Evolutionary conservation across 768 basidiomycete species (phyloP), one percentile per base, ranked within the genome.

Genomic region (Phanerochaete carnosa): DNA sequence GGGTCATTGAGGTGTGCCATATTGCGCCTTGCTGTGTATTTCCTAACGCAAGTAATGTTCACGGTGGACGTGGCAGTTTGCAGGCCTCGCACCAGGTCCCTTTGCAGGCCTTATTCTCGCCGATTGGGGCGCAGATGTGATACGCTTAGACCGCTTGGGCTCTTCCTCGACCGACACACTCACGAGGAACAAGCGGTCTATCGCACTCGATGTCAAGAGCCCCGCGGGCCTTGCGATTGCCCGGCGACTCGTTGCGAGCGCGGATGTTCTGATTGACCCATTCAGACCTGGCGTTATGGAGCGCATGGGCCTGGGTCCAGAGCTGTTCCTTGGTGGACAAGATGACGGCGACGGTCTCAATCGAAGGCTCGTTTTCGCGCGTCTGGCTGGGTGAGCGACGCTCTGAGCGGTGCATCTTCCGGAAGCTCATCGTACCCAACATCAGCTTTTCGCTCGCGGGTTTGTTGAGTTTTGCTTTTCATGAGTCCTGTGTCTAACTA

Each of bases 231-330:
- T 81, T 45, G 79, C 79, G 22, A 69, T 85, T 22, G 68, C 88
- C 58, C 79, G 79, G 69, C 81, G 76, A 47, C 76, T 94, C 60
- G 81, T 93, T 25, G 70, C 76, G 29, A 72, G 78, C 35, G 88
- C 90, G n/a, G 92, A 94, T 71, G 80, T 94, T 16, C 75, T 94
- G 47, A 90, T 94, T 66, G 92, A 94, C 69, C 86, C 92, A 1
- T 94, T 89, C 71, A 78, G 92, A 50, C 90, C 92, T 53, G 92
- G 92, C 1, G 90, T 93, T 1, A 78, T 94, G 74, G 92, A 94
- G 68, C 80, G 82, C 61, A 75, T 92, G 30, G 88, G 88, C 1
- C 75, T 94, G 19, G 92, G 89, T 12, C 92, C 92, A 0, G 83
- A 88, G 4, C 78, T 87, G 3, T 92, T 93, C 67, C 74, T 91